Evolutionary conservation across 495 filamentous ascomycete species (phyloP), one percentile per base, ranked within the genome.

Genomic region (Penicillium steckii): DNA sequence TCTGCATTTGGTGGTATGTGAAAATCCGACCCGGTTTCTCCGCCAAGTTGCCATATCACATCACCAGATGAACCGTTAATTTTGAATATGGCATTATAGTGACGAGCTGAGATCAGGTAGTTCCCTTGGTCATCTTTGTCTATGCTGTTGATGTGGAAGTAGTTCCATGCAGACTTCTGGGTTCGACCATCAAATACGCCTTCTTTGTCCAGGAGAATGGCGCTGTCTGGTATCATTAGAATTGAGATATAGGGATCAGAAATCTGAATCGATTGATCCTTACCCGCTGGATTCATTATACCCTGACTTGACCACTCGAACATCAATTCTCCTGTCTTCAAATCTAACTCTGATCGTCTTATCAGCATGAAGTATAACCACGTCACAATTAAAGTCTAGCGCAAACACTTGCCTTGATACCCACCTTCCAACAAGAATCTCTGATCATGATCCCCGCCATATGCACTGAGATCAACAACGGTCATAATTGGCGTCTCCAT

Each of bases 91-190:
- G 75, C 64, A 53, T 68, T 68, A 12, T 68, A 68, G 53, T 82
- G 72, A 3, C 78, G 71, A 2, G 71, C 68, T 2, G 79, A 82
- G 41, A 83, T 64, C 0, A 82, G 61, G 48, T 81, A 83, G 57
- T 80, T 69, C 2, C 79, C 78, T 1, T 69, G 55, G 1, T 38
- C 24, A 51, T 75, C 65, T 61, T 80, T 79, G 59, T 81, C 79
- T 25, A 83, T 66, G 35, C 71, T 75, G 62, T 80, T 80, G 54
- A 82, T 70, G 58, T 80, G 78, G 62, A 79, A 78, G 54, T 75
- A 81, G 51, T 83, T 76, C 49, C 49, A 64, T 7, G 57, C 51
- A 15, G 45, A 46, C 8, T 68, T 50, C 42, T 68, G 63, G 22
- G 66, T 62, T n/a, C 46, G 59, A 8, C 52, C 49, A 75, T 64